Evolutionary conservation across 2,329 filamentous ascomycete species (phyloP), one percentile per base, ranked within the genome.

Genomic region (Talaromyces sp.): DNA sequence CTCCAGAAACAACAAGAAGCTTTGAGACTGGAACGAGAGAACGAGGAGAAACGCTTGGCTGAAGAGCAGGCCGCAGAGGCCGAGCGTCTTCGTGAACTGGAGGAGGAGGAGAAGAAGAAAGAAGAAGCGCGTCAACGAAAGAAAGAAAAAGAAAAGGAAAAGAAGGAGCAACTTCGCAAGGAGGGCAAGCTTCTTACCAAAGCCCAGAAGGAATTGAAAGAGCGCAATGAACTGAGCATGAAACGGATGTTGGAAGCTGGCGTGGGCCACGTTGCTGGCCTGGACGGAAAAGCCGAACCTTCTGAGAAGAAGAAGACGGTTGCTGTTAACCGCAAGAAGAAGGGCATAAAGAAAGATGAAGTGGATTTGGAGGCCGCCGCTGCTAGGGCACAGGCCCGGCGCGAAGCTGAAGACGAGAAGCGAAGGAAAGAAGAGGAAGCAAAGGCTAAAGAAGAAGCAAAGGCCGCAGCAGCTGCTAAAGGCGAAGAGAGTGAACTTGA

Each of bases 301-400:
- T 55, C 56, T 31, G 85, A 88, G 68, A 94, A 93, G 82, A 93
- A 92, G 82, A 92, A 91, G 76, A 83, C 85, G 27, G 82, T 86
- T 33, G 88, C 89, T 65, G 90, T 96, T 64, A 87, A 84, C 73
- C 88, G 85, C 69, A 89, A 87, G 79, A 96, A 92, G 83, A 90
- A 89, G 74, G 89, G 85, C 60, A 82, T 87, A 61, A 85, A 85
- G 73, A 86, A 85, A 63, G 83, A 83, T 18, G 84, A 86, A 61
- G 62, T 63, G 23, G 83, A 86, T 60, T 71, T 81, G 33, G 76
- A 82, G 67, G 78, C 78, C 60, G 79, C 79, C 31, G 79, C 79
- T 53, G 79, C 79, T 55, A 74, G 78, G 51, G 79, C 80, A 30
- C 74, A 76, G 67, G 74, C 73, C 42, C 75, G 79, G 68, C 76